Base-by-base conservation (phyloP, 805 yeast genomes). In the Saccharomyces cerevisiae region DNA sequence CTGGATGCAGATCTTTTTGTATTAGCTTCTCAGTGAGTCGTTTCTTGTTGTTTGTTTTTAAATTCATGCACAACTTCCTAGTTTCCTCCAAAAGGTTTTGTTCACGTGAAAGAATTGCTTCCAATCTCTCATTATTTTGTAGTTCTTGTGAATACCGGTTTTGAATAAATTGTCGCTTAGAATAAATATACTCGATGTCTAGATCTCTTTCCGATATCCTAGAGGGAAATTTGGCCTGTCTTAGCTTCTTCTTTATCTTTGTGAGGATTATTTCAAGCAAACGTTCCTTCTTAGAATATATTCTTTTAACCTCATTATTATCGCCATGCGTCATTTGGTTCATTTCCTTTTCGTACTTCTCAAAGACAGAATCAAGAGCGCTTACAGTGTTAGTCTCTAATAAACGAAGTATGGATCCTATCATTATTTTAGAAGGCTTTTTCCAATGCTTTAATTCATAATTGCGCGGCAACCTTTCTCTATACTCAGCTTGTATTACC, bases 121-220 rank as follows among this genome's bases (percentile, higher is more conserved):
- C 64, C 22, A 69, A 47, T 13, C 53, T 55, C 51, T 69, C 68
- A 1, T 63, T 57, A 41, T 57, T 60, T 22, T 51, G 52, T 50
- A 63, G 49, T 50, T 67, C 70, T 17, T 57, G 57, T 1, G 61
- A 54, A 51, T 61, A 61, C 6, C 59, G 57, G 22, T 59, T 55
- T 51, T 68, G 70, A 13, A 69, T 62, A 47, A 56, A 63, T 32
- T 60, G 55, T 24, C 71, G 59, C 53, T 68, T 69, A 22, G 68
- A 61, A 52, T 62, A 66, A 17, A 68, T 60, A 49, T 65, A 66
- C 47, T 68, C 71, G 6, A 65, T 60, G 51, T 68, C 68, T 41
- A 67, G 41, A 47, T 68, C 70, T 22, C 56, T 55, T 6, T 59
- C 58, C 28, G 52, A 48, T 14, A 63, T 52, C 47, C 59, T 56